Percentiles rank a stretch among this genome's conserved stretches.
Evolutionary conservation across 306 rosid species (phyloP).

Genomic region (Medicago ruthenica): DNA sequence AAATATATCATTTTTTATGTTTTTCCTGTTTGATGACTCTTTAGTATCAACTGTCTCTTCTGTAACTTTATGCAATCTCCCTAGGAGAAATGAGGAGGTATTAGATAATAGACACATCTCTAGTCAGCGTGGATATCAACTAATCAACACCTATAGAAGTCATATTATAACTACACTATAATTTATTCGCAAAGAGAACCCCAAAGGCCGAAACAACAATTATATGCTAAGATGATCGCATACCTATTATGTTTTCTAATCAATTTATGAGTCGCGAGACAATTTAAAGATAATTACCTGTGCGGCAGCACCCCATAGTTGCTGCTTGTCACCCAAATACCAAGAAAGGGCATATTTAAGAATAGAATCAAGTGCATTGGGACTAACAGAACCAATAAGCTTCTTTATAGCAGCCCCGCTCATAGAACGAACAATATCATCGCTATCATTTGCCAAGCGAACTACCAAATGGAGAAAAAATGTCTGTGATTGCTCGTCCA

Average conservation of each 20-base stretch:
- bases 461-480: conserved; percentile 82
- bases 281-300: conserved; percentile 64
- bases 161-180: neutral
- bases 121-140: neutral
- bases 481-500: conserved; percentile 79
- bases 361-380: conserved; percentile 60
- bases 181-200: neutral
- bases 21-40: neutral
- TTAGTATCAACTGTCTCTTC: neutral
- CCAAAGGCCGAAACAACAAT: neutral
- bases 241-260: conserved; percentile 9
- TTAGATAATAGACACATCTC: neutral
- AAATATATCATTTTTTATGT: too few species aligned
- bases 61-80: neutral
- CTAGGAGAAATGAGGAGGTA: neutral
- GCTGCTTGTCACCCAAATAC: conserved; percentile 76
- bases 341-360: conserved; percentile 74
- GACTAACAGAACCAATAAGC: conserved; percentile 63
- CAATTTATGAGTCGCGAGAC: neutral
- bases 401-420: conserved; percentile 76
- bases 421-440: conserved; percentile 80
- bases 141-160: neutral
- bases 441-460: conserved; percentile 85
- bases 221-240: conserved; percentile 3
- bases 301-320: conserved; percentile 81